Conservation (phyloP, 23 red algal species). For the Pyropia haitanensis region DNA sequence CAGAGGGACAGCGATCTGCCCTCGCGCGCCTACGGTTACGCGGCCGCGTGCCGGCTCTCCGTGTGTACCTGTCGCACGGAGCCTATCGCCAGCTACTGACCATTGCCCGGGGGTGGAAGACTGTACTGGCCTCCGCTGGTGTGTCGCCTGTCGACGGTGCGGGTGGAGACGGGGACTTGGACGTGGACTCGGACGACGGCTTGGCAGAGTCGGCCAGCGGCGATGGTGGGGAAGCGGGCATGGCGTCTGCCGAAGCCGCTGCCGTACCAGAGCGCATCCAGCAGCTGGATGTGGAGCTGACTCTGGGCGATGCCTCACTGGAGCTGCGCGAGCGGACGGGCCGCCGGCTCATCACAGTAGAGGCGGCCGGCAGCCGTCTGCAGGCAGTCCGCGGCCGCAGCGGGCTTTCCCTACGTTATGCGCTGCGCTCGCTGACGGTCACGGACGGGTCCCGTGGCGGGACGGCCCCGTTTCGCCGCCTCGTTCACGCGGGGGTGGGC, state of each 20-base stretch:
- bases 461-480: slow-evolving; percentile 43
- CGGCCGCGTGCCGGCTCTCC: slow-evolving; percentile 36
- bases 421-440: slow-evolving; percentile 30
- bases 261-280: too few relatives aligned
- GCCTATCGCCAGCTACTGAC: slow-evolving; percentile 43
- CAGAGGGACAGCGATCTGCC: background rate
- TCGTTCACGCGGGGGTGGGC: slow-evolving; percentile 25
- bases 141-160: too few relatives aligned
- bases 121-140: too few relatives aligned
- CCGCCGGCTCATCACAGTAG: slow-evolving; percentile 38
- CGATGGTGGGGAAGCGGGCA: too few relatives aligned
- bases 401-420: slow-evolving; percentile 28
- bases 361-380: slow-evolving; percentile 28
- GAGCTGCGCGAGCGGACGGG: slow-evolving; percentile 30
- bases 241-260: too few relatives aligned
- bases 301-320: background rate
- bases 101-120: slow-evolving; percentile 24
- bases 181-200: too few relatives aligned
- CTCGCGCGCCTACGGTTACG: slow-evolving; percentile 26
- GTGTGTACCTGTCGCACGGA: slow-evolving; percentile 34
- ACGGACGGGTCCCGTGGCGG: slow-evolving; percentile 51
- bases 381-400: slow-evolving; percentile 18
- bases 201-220: too few relatives aligned
- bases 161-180: too few relatives aligned
- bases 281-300: too few relatives aligned